Conservation (phyloP, 2,329 filamentous ascomycete species). For the Diaporthe sp. region DNA sequence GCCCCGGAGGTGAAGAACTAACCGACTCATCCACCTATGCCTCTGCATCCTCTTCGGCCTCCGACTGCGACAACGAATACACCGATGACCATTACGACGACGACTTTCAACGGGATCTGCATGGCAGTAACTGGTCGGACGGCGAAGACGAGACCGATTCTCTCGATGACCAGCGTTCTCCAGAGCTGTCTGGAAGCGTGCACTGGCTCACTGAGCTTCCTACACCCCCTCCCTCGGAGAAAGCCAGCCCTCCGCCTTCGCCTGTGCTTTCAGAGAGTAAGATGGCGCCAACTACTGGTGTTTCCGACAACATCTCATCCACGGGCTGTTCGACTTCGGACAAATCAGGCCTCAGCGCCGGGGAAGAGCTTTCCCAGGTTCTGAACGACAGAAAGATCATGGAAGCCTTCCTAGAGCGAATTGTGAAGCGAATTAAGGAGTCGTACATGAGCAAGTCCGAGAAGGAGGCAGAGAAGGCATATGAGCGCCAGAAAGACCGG, state of each 20-base stretch:
- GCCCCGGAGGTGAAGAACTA: background rate
- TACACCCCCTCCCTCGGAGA: conserved; percentile 1
- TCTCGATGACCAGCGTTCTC: background rate
- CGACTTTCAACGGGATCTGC: background rate
- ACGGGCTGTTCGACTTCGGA: background rate
- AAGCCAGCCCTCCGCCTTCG: background rate
- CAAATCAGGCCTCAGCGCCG: background rate
- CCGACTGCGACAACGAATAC: background rate
- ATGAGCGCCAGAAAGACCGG: background rate
- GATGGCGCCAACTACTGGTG: background rate
- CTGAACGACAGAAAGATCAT: conserved; percentile 23
- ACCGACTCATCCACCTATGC: background rate
- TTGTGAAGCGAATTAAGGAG: conserved; percentile 24
- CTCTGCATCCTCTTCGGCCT: background rate
- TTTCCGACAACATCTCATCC: background rate
- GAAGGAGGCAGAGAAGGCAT: conserved; percentile 10
- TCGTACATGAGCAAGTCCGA: conserved; percentile 8
- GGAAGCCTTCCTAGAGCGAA: background rate
- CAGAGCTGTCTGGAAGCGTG: background rate
- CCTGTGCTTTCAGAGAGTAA: background rate
- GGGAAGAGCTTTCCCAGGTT: conserved; percentile 6
- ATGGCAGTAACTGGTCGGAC: background rate
- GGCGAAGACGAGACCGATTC: background rate
- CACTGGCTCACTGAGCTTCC: background rate
- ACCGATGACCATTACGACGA: background rate